phyloP scores from a whole-genome alignment of 202 grass and related monocot species.

The Setaria viridis region DNA sequence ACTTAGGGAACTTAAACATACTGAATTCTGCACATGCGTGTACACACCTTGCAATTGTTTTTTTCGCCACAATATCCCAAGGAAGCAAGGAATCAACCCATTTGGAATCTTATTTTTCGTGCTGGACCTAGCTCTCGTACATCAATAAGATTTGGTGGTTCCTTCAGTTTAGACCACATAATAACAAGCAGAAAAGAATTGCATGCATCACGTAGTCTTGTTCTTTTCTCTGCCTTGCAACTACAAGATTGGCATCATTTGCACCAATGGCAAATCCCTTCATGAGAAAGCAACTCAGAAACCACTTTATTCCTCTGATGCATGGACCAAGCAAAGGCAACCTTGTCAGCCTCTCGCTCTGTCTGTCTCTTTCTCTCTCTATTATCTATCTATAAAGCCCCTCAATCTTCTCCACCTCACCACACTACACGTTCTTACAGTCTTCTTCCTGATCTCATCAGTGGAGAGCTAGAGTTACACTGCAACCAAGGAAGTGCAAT shows the following conservation, averaged over 20 bases:
- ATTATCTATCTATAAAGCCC: constrained; percentile 25
- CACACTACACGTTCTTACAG: background rate
- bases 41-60: background rate
- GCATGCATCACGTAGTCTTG: background rate
- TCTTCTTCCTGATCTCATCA: background rate
- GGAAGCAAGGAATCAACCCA: background rate
- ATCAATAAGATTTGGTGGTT: background rate
- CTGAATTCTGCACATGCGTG: too few species aligned
- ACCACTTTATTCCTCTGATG: constrained; percentile 41
- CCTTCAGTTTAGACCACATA: background rate
- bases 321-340: constrained; percentile 40
- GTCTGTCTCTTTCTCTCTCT: background rate
- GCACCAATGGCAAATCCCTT: constrained; percentile 23
- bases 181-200: background rate
- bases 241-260: constrained; percentile 36
- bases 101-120: background rate
- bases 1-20: too few species aligned
- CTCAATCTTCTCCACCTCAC: constrained; percentile 12
- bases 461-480: background rate
- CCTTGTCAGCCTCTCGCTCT: background rate
- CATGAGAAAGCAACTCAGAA: constrained; percentile 24
- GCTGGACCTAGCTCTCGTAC: background rate
- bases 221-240: constrained; percentile 27
- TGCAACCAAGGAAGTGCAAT: background rate
- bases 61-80: background rate